Base-by-base conservation (phyloP, 129 eudicot species). In the Chrysanthemum makinoi region DNA sequence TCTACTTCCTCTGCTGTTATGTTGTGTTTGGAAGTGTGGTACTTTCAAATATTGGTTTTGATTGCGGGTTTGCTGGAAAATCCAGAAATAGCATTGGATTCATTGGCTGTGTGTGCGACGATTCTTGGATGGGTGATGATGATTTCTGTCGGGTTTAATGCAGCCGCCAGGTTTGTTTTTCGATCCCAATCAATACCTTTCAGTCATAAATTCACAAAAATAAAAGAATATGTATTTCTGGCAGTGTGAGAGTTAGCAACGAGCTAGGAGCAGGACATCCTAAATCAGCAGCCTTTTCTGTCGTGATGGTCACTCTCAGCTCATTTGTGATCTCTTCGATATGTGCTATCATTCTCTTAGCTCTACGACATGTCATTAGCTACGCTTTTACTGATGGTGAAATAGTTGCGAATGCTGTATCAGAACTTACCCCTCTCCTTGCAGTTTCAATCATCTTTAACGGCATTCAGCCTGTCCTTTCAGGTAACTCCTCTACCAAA, bases 181-280 rank as follows among this genome's bases (percentile, higher is more conserved):
- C 10, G 10, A 39, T 39, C 46, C 10, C 46, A 39, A 5, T 1
- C 0, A 39, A 39, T 7, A 7, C 2, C 46, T 39, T 8, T 39
- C 44, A 7, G 46, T 39, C 46, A 7, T 39, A 39, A 39, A 39
- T 39, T 39, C 46, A 39, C n/a, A 39, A 39, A 35, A 39, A 24
- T 26, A 60, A 39, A 39, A 39, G 9, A 39, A 39, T 39, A 35
- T 35, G 9, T 39, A 6, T 52, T 46, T 56, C 79, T 74, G 44
- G 56, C 80, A 81, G 89, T 75, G 89, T 84, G 61, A 79, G 89
- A 78, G 83, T 84, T 19, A 72, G 89, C 79, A 84, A 84, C 64
- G 89, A 84, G 70, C 66, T 84, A 39, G 89, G 89, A 9, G 86
- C 89, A 13, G 83, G 81, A 55, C 79, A 81, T 73, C 89, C 89